Conservation (phyloP, 345 rosid species). For the Pugionium cornutum region DNA sequence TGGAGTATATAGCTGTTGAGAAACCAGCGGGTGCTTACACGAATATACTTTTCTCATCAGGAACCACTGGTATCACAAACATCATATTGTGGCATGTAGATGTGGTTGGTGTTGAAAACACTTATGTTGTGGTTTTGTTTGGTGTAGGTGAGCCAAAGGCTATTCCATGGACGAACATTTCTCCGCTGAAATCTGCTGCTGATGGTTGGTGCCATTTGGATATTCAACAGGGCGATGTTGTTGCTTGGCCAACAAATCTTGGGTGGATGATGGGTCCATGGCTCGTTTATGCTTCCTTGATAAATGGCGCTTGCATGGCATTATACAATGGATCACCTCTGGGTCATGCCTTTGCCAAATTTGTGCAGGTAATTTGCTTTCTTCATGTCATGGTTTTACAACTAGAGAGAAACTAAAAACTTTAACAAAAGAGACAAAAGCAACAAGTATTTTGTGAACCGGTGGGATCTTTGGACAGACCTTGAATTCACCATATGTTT, state of each 20-base stretch:
- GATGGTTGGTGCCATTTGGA: constrained; percentile 99
- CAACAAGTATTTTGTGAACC: not conserved
- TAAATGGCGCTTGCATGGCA: constrained; percentile 89
- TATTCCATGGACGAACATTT: constrained; percentile 80
- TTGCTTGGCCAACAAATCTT: constrained; percentile 98
- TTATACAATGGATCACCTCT: constrained; percentile 94
- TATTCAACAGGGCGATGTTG: constrained; percentile 62
- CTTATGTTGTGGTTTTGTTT: constrained; percentile 30
- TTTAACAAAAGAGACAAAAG: not conserved
- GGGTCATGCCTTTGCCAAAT: constrained; percentile 81
- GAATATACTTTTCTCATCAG: constrained; percentile 95
- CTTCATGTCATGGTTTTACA: constrained; percentile 3
- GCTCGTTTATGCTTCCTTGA: constrained; percentile 89
- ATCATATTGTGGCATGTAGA: constrained; percentile 11
- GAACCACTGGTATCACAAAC: constrained; percentile 83
- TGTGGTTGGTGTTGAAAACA: constrained; percentile 14
- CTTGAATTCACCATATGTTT: constrained; percentile 28
- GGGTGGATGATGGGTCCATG: constrained; percentile 99
- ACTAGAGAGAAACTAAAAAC: not conserved
- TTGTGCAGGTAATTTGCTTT: constrained; percentile 68
- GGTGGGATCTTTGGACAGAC: not conserved
- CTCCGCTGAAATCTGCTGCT: constrained; percentile 90
- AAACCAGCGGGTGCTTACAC: constrained; percentile 74
- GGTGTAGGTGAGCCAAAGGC: constrained; percentile 94
- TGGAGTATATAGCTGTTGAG: constrained; percentile 71